phyloP scores from a whole-genome alignment of 2,329 filamentous ascomycete species.

The Clonostachys rosea region DNA sequence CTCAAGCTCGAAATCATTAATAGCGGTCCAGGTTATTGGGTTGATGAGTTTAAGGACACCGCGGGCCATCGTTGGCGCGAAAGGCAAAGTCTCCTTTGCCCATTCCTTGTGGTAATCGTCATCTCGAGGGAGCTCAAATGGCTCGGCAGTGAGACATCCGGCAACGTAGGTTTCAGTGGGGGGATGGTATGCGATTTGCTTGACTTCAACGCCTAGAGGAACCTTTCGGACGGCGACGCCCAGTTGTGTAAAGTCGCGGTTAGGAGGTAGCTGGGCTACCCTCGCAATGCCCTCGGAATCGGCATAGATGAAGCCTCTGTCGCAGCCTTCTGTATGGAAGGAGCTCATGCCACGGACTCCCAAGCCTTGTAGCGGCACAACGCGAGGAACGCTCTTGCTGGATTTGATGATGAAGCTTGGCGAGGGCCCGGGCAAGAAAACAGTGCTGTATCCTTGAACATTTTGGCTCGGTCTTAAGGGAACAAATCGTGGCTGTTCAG shows the following conservation, averaged over 20 bases:
- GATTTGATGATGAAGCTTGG: slow-evolving; percentile 82
- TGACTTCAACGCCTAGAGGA: slow-evolving; percentile 63
- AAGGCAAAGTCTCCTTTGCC: slow-evolving; percentile 62
- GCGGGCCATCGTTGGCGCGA: slow-evolving; percentile 65
- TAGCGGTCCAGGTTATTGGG: slow-evolving; percentile 69
- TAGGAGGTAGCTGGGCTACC: slow-evolving; percentile 65
- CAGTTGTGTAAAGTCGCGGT: slow-evolving; percentile 67
- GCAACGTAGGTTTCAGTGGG: slow-evolving; percentile 72
- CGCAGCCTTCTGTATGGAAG: slow-evolving; percentile 73
- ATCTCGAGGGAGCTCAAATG: slow-evolving; percentile 82
- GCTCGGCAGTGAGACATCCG: slow-evolving; percentile 61
- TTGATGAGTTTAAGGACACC: slow-evolving; percentile 76
- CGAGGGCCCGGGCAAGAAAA: slow-evolving; percentile 77
- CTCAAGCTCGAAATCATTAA: slow-evolving; percentile 73
- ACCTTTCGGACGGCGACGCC: slow-evolving; percentile 74
- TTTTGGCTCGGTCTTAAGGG: slow-evolving; percentile 56
- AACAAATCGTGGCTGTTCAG: slow-evolving; percentile 37
- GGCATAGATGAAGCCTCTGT: slow-evolving; percentile 78
- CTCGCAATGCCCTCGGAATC: slow-evolving; percentile 69
- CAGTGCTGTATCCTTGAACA: slow-evolving; percentile 72
- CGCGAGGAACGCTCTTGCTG: slow-evolving; percentile 68
- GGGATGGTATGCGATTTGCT: slow-evolving; percentile 72
- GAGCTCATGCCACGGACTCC: slow-evolving; percentile 67
- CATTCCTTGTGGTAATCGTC: slow-evolving; percentile 81
- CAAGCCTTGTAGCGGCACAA: slow-evolving; percentile 67